Evolutionary conservation across 2,329 filamentous ascomycete genomes (phyloP).

Genomic region (Cladophialophora chaetospira): DNA sequence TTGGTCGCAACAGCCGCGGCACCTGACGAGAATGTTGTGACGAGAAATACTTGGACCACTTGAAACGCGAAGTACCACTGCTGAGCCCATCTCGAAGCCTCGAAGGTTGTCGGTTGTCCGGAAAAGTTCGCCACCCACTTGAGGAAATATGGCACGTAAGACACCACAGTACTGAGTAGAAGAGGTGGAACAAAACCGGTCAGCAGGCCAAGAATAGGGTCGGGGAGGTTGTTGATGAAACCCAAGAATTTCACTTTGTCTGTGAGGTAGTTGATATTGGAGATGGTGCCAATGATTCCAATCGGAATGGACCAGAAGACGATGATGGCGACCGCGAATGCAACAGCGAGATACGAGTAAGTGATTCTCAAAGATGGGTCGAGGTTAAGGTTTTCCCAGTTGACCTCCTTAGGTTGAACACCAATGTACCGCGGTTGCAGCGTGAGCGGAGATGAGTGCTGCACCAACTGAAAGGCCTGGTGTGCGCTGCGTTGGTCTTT

Average conservation of each 20-base stretch:
- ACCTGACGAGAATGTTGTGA: slow-evolving; percentile 74
- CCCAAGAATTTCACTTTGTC: slow-evolving; percentile 60
- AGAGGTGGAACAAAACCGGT: slow-evolving; percentile 82
- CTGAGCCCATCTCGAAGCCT: slow-evolving; percentile 85
- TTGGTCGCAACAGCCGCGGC: slow-evolving; percentile 70
- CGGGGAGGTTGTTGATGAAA: slow-evolving; percentile 74
- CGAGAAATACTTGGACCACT: slow-evolving; percentile 85
- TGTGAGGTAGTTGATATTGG: slow-evolving; percentile 73
- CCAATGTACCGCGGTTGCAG: slow-evolving; percentile 86
- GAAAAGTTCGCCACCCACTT: slow-evolving; percentile 77
- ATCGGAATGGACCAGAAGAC: slow-evolving; percentile 83
- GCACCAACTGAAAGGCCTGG: slow-evolving; percentile 68
- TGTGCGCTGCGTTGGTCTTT: slow-evolving; percentile 79
- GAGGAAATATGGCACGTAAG: slow-evolving; percentile 85
- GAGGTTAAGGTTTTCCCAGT: slow-evolving; percentile 82
- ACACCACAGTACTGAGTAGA: slow-evolving; percentile 72
- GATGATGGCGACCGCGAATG: slow-evolving; percentile 71
- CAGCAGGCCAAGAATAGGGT: slow-evolving; percentile 72
- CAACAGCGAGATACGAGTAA: slow-evolving; percentile 68
- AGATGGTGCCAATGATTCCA: slow-evolving; percentile 80
- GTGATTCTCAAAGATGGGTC: slow-evolving; percentile 62
- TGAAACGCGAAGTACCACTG: slow-evolving; percentile 75
- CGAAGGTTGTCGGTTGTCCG: slow-evolving; percentile 70
- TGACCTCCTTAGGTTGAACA: slow-evolving; percentile 78
- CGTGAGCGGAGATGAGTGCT: slow-evolving; percentile 62